Evolutionary conservation across 768 basidiomycete species (phyloP).

Genomic region (Rhizopogon sp.): DNA sequence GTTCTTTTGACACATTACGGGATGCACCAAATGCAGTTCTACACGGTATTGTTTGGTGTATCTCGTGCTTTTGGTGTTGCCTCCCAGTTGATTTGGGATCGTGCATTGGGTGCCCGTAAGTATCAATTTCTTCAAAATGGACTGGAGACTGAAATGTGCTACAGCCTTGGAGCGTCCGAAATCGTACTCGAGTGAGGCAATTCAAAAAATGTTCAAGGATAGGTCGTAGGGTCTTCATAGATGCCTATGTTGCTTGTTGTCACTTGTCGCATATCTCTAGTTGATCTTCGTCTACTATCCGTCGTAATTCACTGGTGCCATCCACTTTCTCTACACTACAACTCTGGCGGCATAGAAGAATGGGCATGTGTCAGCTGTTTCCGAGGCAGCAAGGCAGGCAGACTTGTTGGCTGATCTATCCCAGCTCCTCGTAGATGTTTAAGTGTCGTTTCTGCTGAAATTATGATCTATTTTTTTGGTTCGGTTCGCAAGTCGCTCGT

Average conservation of each 20-base stretch:
- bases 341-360: conserved; percentile 16
- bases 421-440: too few species aligned
- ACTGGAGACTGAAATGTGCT: neutral
- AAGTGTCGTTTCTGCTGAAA: neutral
- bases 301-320: conserved; percentile 16
- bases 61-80: conserved; percentile 92
- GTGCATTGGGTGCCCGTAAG: conserved; percentile 86
- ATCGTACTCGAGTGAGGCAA: conserved; percentile 79
- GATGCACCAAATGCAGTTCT: conserved; percentile 88
- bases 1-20: conserved; percentile 84
- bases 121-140: conserved; percentile 11
- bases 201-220: conserved; percentile 72
- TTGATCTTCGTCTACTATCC: conserved; percentile 7
- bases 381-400: conserved; percentile 4
- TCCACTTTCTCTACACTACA: conserved; percentile 15
- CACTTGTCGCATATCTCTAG: too few species aligned
- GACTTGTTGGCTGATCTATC: too few species aligned
- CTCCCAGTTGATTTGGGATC: conserved; percentile 90
- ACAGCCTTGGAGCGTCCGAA: conserved; percentile 86
- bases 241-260: neutral
- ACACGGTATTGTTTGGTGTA: conserved; percentile 96
- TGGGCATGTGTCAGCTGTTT: conserved; percentile 17
- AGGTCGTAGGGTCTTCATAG: conserved; percentile 6
- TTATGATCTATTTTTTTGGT: neutral
- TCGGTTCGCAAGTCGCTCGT: conserved; percentile 72